Percentiles rank a stretch among this genome's conserved stretches.
phyloP scores from a whole-genome alignment of 2,329 filamentous ascomycete genomes.

The Ambrosiella beaveri region DNA sequence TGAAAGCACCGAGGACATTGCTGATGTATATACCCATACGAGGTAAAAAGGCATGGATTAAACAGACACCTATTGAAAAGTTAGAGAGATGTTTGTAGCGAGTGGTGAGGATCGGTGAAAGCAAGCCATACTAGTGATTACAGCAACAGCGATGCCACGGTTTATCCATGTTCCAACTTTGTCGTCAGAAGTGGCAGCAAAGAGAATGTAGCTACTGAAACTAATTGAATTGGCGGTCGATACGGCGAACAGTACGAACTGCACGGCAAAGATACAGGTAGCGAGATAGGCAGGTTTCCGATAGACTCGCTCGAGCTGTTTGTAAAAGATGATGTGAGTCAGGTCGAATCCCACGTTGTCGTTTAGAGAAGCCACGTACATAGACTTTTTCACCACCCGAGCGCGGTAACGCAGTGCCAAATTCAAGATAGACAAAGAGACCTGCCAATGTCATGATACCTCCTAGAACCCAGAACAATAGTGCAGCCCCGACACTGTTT shows the following conservation, averaged over 20 bases:
- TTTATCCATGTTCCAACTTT: constrained; percentile 35
- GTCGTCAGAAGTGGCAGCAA: constrained; percentile 29
- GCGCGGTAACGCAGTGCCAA: constrained; percentile 42
- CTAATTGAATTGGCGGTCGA: constrained; percentile 41
- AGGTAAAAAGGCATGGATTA: constrained; percentile 33
- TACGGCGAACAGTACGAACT: constrained; percentile 45
- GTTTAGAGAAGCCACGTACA: constrained; percentile 5
- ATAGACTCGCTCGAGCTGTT: constrained; percentile 36
- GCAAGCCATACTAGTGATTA: constrained; percentile 23
- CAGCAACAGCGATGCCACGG: constrained; percentile 37
- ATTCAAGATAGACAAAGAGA: constrained; percentile 45
- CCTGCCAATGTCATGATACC: constrained; percentile 17
- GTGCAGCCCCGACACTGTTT: constrained; percentile 28
- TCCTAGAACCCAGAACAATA: constrained; percentile 16
- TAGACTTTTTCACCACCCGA: constrained; percentile 52
- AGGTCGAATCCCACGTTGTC: neutral
- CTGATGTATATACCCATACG: constrained; percentile 42
- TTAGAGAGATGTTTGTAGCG: neutral
- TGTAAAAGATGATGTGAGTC: neutral
- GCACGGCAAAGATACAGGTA: constrained; percentile 40
- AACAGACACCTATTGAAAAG: constrained; percentile 1
- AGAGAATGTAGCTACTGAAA: constrained; percentile 40
- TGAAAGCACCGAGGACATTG: constrained; percentile 43
- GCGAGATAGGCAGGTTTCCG: constrained; percentile 36
- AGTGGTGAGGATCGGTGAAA: neutral